A percentile compares a stretch with the other conserved stretches of the same genome.
phyloP scores from a whole-genome alignment of 1,284 basidiomycete species.

The Golubevia pallescens region DNA sequence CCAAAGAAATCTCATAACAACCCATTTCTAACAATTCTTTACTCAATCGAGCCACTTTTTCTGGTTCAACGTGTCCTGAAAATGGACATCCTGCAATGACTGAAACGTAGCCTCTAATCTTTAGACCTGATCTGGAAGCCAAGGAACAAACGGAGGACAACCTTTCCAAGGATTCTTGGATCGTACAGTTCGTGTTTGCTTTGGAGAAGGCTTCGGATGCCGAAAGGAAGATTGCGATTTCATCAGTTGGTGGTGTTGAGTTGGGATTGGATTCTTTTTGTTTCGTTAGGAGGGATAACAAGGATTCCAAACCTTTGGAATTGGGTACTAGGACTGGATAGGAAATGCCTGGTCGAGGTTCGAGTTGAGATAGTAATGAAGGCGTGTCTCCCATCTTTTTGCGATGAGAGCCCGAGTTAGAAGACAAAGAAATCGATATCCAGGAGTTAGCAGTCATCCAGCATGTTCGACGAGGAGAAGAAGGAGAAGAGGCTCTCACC shows the following conservation, averaged over 20 bases:
- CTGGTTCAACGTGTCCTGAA: constrained; percentile 76
- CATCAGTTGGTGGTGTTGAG: constrained; percentile 71
- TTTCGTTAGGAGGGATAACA: constrained; percentile 16
- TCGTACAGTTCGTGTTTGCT: constrained; percentile 83
- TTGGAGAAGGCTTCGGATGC: constrained; percentile 82
- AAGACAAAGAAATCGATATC: no score
- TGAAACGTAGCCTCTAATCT: constrained; percentile 82
- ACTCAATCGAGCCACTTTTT: constrained; percentile 75
- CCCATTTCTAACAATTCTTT: constrained; percentile 82
- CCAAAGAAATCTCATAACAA: constrained; percentile 89
- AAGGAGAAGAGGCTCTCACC: constrained; percentile 66
- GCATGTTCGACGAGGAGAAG: no score
- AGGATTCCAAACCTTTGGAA: constrained; percentile 23
- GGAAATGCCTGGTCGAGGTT: constrained; percentile 70
- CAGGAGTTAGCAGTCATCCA: neutral
- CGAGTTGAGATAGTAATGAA: constrained; percentile 71
- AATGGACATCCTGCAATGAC: constrained; percentile 82
- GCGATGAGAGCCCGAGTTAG: neutral
- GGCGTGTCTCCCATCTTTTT: constrained; percentile 26
- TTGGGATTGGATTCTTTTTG: constrained; percentile 2
- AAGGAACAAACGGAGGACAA: constrained; percentile 72
- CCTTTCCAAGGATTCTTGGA: constrained; percentile 75
- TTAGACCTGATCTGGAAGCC: constrained; percentile 73
- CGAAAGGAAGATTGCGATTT: constrained; percentile 87
- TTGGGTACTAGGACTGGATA: constrained; percentile 74